A percentile compares a stretch with the other conserved stretches of the same genome.
These are phyloP conservation scores for Starmerella bacillaris DNA, from an alignment of 805 yeast genomes.

Conservation along the genomic window DNA sequence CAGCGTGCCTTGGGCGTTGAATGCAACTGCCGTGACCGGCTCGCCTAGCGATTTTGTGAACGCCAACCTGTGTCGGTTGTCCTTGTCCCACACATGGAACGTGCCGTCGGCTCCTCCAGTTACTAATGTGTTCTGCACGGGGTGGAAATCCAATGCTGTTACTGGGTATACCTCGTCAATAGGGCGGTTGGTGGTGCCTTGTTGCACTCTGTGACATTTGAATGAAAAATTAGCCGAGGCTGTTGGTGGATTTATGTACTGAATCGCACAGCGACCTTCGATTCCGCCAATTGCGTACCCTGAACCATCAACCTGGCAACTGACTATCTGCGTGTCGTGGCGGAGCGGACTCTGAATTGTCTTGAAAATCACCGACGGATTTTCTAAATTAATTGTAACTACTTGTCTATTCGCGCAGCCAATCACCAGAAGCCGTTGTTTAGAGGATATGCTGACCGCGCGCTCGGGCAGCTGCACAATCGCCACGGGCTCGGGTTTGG, in stretches of 20 bases:
- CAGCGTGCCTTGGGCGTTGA: constrained; percentile 66
- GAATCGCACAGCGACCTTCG: constrained; percentile 91
- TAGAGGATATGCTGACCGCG: constrained; percentile 73
- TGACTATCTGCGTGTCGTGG: constrained; percentile 67
- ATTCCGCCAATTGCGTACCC: constrained; percentile 87
- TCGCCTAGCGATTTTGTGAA: constrained; percentile 40
- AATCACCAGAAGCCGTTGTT: constrained; percentile 69
- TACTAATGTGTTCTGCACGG: constrained; percentile 72
- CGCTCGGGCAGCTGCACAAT: constrained; percentile 75
- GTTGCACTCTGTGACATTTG: constrained; percentile 73
- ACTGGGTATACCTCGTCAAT: constrained; percentile 62
- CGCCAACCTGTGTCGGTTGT: constrained; percentile 69
- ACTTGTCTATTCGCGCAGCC: constrained; percentile 85
- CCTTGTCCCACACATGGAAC: constrained; percentile 91
- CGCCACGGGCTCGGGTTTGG: constrained; percentile 60
- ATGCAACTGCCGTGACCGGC: constrained; percentile 58
- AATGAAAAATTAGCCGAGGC: constrained; percentile 57
- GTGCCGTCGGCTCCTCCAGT: constrained; percentile 94
- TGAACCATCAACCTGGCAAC: constrained; percentile 79
- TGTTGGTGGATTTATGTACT: constrained; percentile 64
- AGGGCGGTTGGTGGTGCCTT: constrained; percentile 31
- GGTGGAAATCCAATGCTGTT: constrained; percentile 71
- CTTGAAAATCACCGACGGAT: constrained; percentile 70
- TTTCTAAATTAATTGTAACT: constrained; percentile 49
- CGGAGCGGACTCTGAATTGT: constrained; percentile 59